These are phyloP conservation scores for Pilobolus umbonatus DNA, from an alignment of 192 early-diverging fungal genomes.

Conservation along the genomic window DNA sequence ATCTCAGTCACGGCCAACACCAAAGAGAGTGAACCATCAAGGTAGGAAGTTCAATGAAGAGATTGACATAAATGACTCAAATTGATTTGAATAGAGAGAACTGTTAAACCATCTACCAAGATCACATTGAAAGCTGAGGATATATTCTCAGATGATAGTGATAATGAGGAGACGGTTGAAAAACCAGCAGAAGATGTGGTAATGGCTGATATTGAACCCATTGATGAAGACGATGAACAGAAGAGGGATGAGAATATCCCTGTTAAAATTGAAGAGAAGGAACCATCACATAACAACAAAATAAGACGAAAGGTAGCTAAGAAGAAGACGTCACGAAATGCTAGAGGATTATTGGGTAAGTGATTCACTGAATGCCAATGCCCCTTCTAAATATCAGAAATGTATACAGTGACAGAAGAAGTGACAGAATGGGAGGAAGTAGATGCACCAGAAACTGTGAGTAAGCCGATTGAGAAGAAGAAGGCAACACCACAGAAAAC, in stretches of 20 bases:
- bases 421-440: slow-evolving; percentile 3
- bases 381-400: not conserved
- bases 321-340: not conserved
- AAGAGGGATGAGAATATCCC: not conserved
- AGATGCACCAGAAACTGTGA: not conserved
- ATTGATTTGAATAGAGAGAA: too few species aligned
- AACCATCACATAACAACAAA: not conserved
- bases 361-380: too few species aligned
- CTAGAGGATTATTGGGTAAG: not conserved
- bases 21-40: not conserved
- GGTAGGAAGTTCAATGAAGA: not conserved
- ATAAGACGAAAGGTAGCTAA: not conserved
- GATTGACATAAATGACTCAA: too few species aligned
- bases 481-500: not conserved
- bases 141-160: not conserved
- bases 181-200: not conserved
- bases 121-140: not conserved
- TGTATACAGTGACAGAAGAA: not conserved
- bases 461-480: not conserved
- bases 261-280: not conserved
- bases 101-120: too few species aligned
- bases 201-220: not conserved
- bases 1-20: not conserved
- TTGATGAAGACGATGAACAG: not conserved
- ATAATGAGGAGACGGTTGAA: not conserved